These are phyloP conservation scores for Furcasterigmium furcatum DNA, from an alignment of 2,329 filamentous ascomycete species.

Conservation along the genomic window DNA sequence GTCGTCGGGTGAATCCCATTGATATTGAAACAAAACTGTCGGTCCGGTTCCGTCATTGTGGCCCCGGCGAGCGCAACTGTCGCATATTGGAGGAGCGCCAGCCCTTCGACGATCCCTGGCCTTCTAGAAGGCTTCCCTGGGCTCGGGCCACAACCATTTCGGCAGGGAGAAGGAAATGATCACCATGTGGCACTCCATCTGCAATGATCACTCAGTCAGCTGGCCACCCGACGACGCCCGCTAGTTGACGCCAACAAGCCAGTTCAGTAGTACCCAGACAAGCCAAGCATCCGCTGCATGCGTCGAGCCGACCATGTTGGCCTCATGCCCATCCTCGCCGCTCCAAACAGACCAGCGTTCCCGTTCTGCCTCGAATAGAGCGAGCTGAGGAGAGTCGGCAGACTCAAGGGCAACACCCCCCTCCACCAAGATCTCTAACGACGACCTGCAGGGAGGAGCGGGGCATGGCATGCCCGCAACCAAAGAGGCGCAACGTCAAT, in stretches of 20 bases:
- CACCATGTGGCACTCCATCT: background rate
- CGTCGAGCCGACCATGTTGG: no score
- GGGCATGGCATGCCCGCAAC: background rate
- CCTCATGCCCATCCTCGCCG: no score
- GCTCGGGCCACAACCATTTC: background rate
- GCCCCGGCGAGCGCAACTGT: background rate
- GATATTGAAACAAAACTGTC: constrained; percentile 1
- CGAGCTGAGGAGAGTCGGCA: constrained; percentile 5
- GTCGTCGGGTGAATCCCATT: background rate
- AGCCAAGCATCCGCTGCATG: no score
- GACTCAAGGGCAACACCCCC: no score
- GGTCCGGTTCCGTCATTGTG: background rate
- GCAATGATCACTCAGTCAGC: no score
- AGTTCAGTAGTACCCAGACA: no score
- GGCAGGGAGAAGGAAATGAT: background rate
- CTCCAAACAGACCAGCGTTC: no score
- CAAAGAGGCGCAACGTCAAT: constrained; percentile 9
- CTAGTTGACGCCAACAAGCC: no score
- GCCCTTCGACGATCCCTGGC: background rate
- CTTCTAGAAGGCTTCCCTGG: background rate
- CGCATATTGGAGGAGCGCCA: background rate
- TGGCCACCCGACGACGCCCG: no score
- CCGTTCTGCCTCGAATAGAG: no score
- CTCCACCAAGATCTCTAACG: constrained; percentile 11
- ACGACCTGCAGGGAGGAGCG: constrained; percentile 5